Evolutionary conservation across 257 asterid species (phyloP), one percentile per base, ranked within the genome.

Genomic region (Solanum chiquidenum): DNA sequence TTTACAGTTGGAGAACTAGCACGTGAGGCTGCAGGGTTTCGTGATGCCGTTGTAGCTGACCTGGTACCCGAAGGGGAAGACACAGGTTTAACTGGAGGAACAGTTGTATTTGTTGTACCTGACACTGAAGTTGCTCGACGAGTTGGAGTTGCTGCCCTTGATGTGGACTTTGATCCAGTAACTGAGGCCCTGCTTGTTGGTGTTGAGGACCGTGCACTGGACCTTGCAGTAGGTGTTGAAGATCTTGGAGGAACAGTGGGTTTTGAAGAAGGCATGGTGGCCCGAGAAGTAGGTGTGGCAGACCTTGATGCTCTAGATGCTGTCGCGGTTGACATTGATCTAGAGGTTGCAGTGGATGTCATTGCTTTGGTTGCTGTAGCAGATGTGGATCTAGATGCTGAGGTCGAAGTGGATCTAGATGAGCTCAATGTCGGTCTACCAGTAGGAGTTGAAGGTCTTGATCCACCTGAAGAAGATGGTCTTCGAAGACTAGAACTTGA

Each of bases 391-490:
- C 88, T 97, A 83, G 96, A 92, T 84, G 93, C 58, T 29, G 87
- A 84, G 58, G 62, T 62, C 38, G 42, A 33, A 77, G 87, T n/a
- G 62, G 87, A 84, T 60, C 38, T 84, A 68, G 87, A 84, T 29
- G 93, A 83, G 90, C 89, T 94, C 85, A 92, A 82, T 83, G 94
- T 94, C 83, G 97, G 94, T 60, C 98, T 98, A 42, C 98, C 97
- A 1, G 98, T 95, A 42, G 98, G 99, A 29, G 99, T 96, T 85
- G 91, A 93, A 29, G 99, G 98, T 91, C 99, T 94, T 87, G 99
- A 94, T 33, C 98, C 98, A 27, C 98, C 95, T 29, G 99, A 93
- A 84, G 99, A 97, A 68, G 99, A 93, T 86, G 99, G 99, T 72
- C 98, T 87, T 85, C 98, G 96, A 84, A 94, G 92, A 85, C 97